These are phyloP conservation scores for Rhododendron vialii DNA, from an alignment of 148 eudicot species.

Conservation along the genomic window DNA sequence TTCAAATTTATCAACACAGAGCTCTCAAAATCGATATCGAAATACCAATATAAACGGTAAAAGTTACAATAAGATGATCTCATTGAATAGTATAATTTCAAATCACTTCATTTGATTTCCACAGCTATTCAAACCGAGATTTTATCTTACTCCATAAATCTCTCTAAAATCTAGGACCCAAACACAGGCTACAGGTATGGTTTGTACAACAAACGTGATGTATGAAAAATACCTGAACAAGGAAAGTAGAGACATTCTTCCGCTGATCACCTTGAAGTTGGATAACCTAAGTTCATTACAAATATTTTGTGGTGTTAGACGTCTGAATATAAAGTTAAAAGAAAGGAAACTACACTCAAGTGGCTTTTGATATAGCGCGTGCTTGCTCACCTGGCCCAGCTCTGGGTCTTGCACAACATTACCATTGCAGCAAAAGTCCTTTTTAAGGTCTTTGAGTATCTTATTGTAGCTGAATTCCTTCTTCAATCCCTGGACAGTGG, in stretches of 20 bases:
- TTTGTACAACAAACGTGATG: neutral
- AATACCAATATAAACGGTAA: neutral
- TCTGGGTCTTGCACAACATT: conserved; percentile 39
- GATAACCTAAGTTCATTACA: conserved; percentile 19
- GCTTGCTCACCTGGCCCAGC: conserved; percentile 28
- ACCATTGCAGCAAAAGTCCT: conserved; percentile 40
- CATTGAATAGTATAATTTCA: neutral
- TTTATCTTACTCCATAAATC: neutral
- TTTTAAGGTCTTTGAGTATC: conserved; percentile 38
- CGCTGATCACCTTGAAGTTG: conserved; percentile 37
- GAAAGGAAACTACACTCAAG: neutral
- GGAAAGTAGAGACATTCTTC: conserved; percentile 30
- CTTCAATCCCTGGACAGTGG: conserved; percentile 36
- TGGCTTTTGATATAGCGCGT: neutral
- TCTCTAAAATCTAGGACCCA: neutral
- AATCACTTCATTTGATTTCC: neutral
- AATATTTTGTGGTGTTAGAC: neutral
- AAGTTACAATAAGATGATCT: neutral
- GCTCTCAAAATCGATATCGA: neutral
- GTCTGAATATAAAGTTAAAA: neutral
- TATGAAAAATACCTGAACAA: conserved; percentile 19
- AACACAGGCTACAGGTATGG: neutral
- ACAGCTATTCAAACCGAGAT: neutral
- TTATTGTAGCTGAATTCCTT: conserved; percentile 35
- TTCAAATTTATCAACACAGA: neutral